phyloP scores from a whole-genome alignment of 371 early-diverging fungal genomes.

The Mucor indicus region DNA sequence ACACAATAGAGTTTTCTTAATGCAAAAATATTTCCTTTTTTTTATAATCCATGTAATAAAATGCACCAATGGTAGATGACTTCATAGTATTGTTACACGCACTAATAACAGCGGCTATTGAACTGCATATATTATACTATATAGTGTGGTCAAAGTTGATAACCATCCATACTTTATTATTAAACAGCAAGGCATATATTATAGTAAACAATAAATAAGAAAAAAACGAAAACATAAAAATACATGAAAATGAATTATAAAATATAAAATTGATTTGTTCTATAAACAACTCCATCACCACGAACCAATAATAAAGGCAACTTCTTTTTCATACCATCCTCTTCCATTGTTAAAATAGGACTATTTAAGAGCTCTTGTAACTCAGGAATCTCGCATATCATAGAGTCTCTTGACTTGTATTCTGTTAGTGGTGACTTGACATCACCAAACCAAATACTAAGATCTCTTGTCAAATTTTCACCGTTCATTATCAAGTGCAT shows the following conservation, averaged over 20 bases:
- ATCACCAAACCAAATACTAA: conserved; percentile 73
- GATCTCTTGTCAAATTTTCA: conserved; percentile 61
- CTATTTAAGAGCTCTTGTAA: conserved; percentile 20
- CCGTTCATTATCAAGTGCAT: too few species aligned
- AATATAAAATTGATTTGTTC: conserved; percentile 48
- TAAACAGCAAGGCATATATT: too few species aligned
- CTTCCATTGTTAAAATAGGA: conserved; percentile 19
- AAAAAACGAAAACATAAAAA: background rate
- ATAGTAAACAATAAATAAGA: too few species aligned
- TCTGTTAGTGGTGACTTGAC: conserved; percentile 52
- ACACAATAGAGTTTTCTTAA: too few species aligned
- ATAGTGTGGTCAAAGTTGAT: too few species aligned
- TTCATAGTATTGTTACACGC: too few species aligned
- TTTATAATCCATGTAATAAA: too few species aligned
- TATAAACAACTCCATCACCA: conserved; percentile 65
- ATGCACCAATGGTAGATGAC: too few species aligned
- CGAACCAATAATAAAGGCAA: conserved; percentile 63
- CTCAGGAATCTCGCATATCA: conserved; percentile 47
- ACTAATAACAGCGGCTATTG: too few species aligned
- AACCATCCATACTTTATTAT: too few species aligned
- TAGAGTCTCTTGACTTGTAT: conserved; percentile 44
- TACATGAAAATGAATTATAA: conserved; percentile 20
- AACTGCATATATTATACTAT: too few species aligned
- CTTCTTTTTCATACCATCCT: conserved; percentile 26
- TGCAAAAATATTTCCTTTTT: too few species aligned